Percentiles rank a stretch among this genome's conserved stretches.
Evolutionary conservation across 2,329 filamentous ascomycete genomes (phyloP).

Genomic region (Teratosphaeria nubilosa): DNA sequence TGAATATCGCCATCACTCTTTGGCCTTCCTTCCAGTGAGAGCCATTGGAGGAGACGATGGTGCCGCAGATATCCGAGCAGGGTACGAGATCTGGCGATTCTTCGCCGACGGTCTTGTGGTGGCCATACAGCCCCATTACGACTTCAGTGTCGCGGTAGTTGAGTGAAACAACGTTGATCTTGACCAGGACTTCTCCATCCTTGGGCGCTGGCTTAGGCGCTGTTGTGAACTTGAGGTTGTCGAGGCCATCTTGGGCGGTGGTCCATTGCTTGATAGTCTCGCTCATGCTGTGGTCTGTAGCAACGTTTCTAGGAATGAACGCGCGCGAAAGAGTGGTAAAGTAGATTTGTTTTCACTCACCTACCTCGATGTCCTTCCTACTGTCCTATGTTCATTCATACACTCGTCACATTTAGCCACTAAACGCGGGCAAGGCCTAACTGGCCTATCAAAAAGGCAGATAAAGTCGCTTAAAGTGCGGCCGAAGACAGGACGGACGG

Average conservation of each 20-base stretch:
- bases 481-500: neutral
- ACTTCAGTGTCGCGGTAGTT: constrained; percentile 50
- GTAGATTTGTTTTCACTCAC: neutral
- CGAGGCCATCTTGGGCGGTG: constrained; percentile 33
- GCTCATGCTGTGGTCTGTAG: neutral
- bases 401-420: neutral
- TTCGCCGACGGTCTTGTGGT: constrained; percentile 46
- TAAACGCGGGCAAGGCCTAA: neutral
- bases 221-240: constrained; percentile 29
- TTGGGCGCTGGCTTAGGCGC: constrained; percentile 25
- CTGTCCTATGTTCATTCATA: neutral
- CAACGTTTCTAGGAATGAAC: neutral
- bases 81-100: constrained; percentile 43
- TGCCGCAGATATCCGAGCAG: constrained; percentile 61
- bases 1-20: constrained; percentile 58
- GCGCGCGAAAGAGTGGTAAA: neutral
- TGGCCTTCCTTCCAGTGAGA: constrained; percentile 47
- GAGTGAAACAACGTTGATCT: constrained; percentile 42
- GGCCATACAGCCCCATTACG: constrained; percentile 54
- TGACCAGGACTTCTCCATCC: constrained; percentile 39
- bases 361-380: neutral
- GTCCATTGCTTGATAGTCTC: constrained; percentile 29
- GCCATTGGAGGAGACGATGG: constrained; percentile 42
- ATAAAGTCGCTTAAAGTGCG: neutral
- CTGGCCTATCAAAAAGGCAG: neutral